phyloP scores from a whole-genome alignment of 2,329 filamentous ascomycete species.

The Fusarium nanum region DNA sequence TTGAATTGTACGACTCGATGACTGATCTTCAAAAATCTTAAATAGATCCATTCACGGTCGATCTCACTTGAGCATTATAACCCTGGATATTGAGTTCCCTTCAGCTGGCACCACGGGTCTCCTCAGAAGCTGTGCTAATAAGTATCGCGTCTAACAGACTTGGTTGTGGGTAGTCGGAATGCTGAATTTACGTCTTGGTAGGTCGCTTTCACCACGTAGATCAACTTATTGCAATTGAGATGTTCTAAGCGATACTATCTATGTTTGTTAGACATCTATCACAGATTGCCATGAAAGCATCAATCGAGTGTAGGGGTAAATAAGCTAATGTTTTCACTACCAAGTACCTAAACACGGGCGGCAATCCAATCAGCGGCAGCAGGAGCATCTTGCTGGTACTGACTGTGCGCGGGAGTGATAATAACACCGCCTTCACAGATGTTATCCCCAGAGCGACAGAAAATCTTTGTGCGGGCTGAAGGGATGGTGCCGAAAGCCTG shows the following conservation, averaged over 20 bases:
- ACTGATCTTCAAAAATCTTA: no score
- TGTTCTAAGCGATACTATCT: background rate
- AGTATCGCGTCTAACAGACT: background rate
- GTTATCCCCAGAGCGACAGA: background rate
- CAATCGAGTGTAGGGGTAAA: background rate
- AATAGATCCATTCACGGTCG: no score
- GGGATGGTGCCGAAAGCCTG: background rate
- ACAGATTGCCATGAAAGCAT: fast-evolving
- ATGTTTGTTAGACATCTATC: fast-evolving
- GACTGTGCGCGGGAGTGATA: background rate
- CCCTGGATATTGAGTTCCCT: no score
- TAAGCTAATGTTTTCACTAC: background rate
- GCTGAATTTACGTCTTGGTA: background rate
- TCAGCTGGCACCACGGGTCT: no score
- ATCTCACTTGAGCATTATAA: no score
- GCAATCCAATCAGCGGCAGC: background rate
- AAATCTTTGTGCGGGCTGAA: background rate
- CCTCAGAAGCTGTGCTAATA: background rate
- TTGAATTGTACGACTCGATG: no score
- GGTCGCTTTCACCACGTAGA: background rate
- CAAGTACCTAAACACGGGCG: background rate
- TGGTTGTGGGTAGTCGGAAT: background rate
- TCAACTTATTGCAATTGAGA: fast-evolving
- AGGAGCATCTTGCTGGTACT: background rate
- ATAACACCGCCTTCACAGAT: background rate